Percentiles rank a stretch among this genome's conserved stretches.
Evolutionary conservation across 1,284 basidiomycete genomes (phyloP).

Genomic region (Ceratobasidium sp.): DNA sequence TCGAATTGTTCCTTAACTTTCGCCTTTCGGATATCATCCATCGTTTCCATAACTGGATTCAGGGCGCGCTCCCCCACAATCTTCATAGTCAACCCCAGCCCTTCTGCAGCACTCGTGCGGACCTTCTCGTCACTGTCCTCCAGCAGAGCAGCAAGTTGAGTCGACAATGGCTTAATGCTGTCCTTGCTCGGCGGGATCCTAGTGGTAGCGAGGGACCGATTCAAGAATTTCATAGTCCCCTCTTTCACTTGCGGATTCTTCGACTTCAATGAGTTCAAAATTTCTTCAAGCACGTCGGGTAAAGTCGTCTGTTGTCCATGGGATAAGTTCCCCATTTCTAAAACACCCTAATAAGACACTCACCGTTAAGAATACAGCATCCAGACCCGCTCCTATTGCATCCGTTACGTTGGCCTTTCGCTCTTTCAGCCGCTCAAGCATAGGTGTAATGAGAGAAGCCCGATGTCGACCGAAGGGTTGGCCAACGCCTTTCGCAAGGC

Average conservation of each 20-base stretch:
- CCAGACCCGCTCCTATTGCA: conserved; percentile 87
- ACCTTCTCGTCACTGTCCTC: conserved; percentile 94
- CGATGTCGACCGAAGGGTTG: conserved; percentile 81
- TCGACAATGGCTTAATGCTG: conserved; percentile 89
- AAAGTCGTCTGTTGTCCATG: conserved; percentile 74
- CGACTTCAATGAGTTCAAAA: conserved; percentile 81
- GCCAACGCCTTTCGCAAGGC: conserved; percentile 87
- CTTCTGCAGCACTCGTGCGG: conserved; percentile 88
- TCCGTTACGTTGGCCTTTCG: conserved; percentile 93
- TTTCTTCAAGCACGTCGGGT: conserved; percentile 86
- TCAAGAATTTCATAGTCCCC: conserved; percentile 90
- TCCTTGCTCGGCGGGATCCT: conserved; percentile 75
- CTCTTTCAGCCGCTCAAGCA: conserved; percentile 95
- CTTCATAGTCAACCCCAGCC: conserved; percentile 94
- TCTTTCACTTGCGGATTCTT: conserved; percentile 99
- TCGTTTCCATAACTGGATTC: conserved; percentile 86
- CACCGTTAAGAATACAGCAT: conserved; percentile 90
- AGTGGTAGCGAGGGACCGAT: conserved; percentile 81
- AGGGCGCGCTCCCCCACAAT: conserved; percentile 96
- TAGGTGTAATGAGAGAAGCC: conserved; percentile 79
- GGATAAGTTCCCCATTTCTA: conserved; percentile 49
- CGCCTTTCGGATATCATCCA: conserved; percentile 90
- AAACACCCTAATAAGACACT: conserved; percentile 53
- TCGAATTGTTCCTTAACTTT: conserved; percentile 97
- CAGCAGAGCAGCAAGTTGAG: conserved; percentile 80